Conservation (phyloP, 805 yeast genomes). For the Hanseniaspora mollemarum region DNA sequence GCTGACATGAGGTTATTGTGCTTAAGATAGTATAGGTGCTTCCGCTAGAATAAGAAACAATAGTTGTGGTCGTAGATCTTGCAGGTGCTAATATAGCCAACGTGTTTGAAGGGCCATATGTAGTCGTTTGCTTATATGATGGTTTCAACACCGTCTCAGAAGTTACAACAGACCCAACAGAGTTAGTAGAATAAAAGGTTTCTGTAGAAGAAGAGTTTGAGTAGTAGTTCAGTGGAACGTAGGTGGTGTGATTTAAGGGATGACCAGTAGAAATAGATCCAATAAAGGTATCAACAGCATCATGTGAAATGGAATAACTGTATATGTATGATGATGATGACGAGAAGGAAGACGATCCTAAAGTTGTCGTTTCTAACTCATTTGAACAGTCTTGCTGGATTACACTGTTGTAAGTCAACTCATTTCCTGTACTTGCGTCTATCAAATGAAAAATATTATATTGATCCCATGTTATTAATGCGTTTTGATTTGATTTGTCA, state of each 20-base stretch:
- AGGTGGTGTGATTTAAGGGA: constrained; percentile 7
- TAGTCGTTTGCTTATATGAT: neutral
- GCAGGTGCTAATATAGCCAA: constrained; percentile 9
- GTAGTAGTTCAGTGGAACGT: neutral
- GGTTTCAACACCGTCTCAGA: neutral
- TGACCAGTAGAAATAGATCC: neutral
- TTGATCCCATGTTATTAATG: constrained; percentile 24
- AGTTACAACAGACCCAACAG: neutral
- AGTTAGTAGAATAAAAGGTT: constrained; percentile 1
- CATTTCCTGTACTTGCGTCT: constrained; percentile 17
- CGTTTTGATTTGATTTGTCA: constrained; percentile 17
- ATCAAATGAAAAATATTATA: constrained; percentile 23
- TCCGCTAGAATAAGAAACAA: neutral
- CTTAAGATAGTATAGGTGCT: constrained; percentile 3
- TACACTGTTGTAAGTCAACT: constrained; percentile 20
- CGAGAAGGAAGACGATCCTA: neutral
- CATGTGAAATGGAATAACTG: neutral
- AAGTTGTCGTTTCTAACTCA: neutral
- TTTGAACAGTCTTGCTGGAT: constrained; percentile 21
- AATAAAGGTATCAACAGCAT: constrained; percentile 11
- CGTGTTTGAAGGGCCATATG: constrained; percentile 11
- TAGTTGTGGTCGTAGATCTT: neutral
- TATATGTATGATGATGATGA: too few relatives aligned
- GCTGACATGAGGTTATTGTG: constrained; percentile 16
- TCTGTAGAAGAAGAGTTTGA: neutral